Conservation (phyloP, 371 early-diverging fungal genomes). For the Mortierella sp. region DNA sequence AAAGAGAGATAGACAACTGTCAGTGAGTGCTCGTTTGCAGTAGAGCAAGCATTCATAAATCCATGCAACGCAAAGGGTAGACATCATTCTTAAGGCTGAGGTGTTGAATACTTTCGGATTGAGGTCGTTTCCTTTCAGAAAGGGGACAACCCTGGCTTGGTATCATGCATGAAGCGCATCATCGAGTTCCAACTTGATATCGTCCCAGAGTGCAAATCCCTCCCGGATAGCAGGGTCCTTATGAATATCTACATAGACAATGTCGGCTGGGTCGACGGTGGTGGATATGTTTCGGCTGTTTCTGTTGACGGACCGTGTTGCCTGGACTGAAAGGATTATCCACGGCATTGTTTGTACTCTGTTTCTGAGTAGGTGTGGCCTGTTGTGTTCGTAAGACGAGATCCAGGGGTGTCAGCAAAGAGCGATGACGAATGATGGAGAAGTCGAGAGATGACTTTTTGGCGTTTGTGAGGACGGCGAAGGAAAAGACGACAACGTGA, state of each 20-base stretch:
- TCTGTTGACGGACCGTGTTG: neutral
- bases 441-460: no score
- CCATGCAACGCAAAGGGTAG: no score
- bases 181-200: neutral
- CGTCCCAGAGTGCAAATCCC: neutral
- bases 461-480: no score
- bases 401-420: no score
- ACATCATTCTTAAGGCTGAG: no score
- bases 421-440: no score
- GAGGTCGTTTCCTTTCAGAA: neutral
- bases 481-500: no score
- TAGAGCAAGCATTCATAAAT: no score
- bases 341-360: neutral
- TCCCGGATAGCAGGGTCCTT: neutral
- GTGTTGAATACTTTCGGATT: no score
- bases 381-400: no score
- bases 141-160: neutral
- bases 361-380: no score
- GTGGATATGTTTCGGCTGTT: neutral
- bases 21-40: no score
- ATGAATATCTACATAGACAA: neutral
- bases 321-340: neutral
- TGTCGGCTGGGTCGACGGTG: neutral
- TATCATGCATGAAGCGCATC: neutral
- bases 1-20: neutral